Percentiles rank a stretch among this genome's conserved stretches.
These are phyloP conservation scores for Porphyra umbilicalis DNA, from an alignment of 31 red algal genomes.

Conservation along the genomic window DNA sequence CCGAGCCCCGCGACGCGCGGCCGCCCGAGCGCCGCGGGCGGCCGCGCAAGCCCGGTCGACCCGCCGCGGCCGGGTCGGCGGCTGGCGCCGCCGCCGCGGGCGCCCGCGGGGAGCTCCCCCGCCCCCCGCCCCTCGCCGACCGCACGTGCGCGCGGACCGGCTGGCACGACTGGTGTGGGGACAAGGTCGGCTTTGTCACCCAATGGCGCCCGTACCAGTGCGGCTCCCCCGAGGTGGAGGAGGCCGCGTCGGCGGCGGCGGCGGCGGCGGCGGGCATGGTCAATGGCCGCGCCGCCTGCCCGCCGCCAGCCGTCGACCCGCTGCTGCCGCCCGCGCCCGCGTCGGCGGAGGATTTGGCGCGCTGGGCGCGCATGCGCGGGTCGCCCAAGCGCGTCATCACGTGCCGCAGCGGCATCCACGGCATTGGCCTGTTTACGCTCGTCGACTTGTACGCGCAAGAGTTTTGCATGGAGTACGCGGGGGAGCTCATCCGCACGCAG, in stretches of 20 bases:
- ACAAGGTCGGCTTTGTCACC: not conserved
- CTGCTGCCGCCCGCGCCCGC: not conserved
- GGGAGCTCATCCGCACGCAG: slow-evolving; percentile 73
- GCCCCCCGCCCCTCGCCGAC: not conserved
- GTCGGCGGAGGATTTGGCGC: slow-evolving; percentile 6
- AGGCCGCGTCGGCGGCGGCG: too few species aligned
- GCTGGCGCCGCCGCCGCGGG: not conserved
- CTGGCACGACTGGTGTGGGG: not conserved
- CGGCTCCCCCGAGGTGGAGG: not conserved
- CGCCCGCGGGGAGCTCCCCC: not conserved
- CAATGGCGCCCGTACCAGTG: not conserved
- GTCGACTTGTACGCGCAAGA: slow-evolving; percentile 55
- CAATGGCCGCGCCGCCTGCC: slow-evolving; percentile 15
- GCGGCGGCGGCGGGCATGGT: slow-evolving; percentile 15
- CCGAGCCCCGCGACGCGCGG: not conserved
- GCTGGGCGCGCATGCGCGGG: slow-evolving; percentile 33
- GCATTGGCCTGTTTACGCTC: slow-evolving; percentile 75
- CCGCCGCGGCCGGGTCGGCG: not conserved
- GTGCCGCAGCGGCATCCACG: slow-evolving; percentile 65
- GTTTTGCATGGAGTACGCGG: slow-evolving; percentile 91
- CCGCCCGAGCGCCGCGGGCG: not conserved
- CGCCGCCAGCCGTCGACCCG: slow-evolving; percentile 7
- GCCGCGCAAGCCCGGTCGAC: not conserved
- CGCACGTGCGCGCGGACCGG: not conserved
- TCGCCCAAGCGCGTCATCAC: slow-evolving; percentile 42